These are phyloP conservation scores for Entophlyctis luteolus DNA, from an alignment of 192 early-diverging fungal species.

Conservation along the genomic window DNA sequence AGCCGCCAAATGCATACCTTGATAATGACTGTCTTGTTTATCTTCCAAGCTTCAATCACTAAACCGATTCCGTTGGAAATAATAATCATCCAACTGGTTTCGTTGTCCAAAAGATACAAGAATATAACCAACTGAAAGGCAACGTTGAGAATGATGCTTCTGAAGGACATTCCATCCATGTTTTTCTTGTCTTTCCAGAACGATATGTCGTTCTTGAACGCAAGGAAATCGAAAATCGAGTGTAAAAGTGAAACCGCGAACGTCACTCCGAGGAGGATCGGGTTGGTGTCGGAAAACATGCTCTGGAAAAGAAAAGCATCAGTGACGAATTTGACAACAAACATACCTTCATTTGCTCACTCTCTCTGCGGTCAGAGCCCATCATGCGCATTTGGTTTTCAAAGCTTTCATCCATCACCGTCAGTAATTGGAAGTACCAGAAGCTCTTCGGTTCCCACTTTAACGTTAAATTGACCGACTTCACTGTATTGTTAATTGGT, in stretches of 20 bases:
- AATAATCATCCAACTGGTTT: constrained; percentile 81
- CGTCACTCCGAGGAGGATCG: constrained; percentile 70
- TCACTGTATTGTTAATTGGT: constrained; percentile 71
- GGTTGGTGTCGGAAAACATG: constrained; percentile 89
- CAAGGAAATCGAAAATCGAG: constrained; percentile 83
- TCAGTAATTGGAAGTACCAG: constrained; percentile 72
- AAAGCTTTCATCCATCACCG: constrained; percentile 65
- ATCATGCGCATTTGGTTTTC: constrained; percentile 52
- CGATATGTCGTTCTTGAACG: constrained; percentile 91
- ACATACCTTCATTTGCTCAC: constrained; percentile 73
- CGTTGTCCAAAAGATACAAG: constrained; percentile 83
- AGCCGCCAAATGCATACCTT: constrained; percentile 41
- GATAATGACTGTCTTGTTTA: constrained; percentile 77
- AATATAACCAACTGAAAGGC: constrained; percentile 82
- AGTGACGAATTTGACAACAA: not conserved
- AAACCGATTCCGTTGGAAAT: constrained; percentile 77
- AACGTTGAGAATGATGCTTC: constrained; percentile 76
- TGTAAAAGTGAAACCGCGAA: constrained; percentile 76
- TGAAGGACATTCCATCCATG: constrained; percentile 77
- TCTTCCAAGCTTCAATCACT: constrained; percentile 87
- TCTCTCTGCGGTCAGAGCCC: constrained; percentile 54
- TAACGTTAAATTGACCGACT: constrained; percentile 67
- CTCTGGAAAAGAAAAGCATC: constrained; percentile 34
- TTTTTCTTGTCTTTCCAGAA: constrained; percentile 83
- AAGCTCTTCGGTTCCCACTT: constrained; percentile 60